Percentiles rank a stretch among this genome's conserved stretches.
These are phyloP conservation scores for Ensete glaucum DNA, from an alignment of 176 grass and related monocot genomes.

Conservation along the genomic window DNA sequence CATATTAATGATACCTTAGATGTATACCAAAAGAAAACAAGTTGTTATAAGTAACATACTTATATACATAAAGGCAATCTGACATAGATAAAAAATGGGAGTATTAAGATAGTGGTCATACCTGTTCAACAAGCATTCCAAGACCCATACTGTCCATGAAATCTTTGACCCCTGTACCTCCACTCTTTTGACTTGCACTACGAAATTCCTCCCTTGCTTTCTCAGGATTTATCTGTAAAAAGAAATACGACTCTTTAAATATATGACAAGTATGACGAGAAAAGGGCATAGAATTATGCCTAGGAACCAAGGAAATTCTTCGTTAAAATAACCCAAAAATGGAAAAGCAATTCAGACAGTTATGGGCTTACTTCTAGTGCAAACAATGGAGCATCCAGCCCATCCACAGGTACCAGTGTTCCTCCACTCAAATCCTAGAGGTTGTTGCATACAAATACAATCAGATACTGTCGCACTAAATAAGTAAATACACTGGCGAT, in stretches of 20 bases:
- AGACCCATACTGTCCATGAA: constrained; percentile 98
- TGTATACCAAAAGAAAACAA: neutral
- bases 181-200: constrained; percentile 58
- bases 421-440: constrained; percentile 84
- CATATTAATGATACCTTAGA: neutral
- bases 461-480: neutral
- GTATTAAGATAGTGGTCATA: constrained; percentile 3
- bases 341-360: neutral
- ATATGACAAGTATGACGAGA: neutral
- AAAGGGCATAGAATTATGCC: neutral
- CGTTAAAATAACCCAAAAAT: neutral
- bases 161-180: constrained; percentile 80
- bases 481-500: neutral
- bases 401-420: constrained; percentile 55
- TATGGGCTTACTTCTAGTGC: constrained; percentile 64
- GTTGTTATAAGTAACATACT: too few relatives aligned
- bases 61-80: too few relatives aligned
- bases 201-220: constrained; percentile 83
- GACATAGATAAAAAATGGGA: neutral
- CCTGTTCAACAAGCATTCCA: constrained; percentile 80
- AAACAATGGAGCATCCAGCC: constrained; percentile 60
- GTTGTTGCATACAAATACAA: neutral
- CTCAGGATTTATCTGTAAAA: constrained; percentile 83
- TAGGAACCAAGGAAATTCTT: neutral
- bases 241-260: neutral